These are phyloP conservation scores for Euphorbia tirucalli DNA, from an alignment of 345 rosid genomes.

Conservation along the genomic window DNA sequence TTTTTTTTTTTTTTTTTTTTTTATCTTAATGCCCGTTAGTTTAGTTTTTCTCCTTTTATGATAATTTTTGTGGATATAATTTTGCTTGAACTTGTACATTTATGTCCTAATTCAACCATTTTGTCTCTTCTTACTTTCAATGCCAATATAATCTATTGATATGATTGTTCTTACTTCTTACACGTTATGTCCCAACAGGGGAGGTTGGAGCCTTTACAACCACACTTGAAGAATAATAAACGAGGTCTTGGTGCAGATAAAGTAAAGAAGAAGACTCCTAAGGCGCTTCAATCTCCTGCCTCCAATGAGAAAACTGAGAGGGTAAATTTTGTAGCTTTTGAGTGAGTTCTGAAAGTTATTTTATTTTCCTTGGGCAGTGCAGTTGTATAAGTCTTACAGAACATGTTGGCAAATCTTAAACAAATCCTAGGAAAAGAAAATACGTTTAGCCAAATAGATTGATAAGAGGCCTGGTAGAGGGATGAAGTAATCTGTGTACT, in stretches of 20 bases:
- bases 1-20: too few relatives aligned
- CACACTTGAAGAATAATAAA: constrained; percentile 60
- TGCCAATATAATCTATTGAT: neutral
- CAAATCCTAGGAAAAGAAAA: neutral
- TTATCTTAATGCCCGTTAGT: neutral
- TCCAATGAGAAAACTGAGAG: constrained; percentile 30
- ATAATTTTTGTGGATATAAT: too few relatives aligned
- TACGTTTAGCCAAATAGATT: neutral
- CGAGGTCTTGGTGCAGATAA: constrained; percentile 71
- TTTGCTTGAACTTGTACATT: neutral
- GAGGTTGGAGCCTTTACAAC: constrained; percentile 63
- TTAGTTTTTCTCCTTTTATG: neutral
- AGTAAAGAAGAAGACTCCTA: constrained; percentile 46
- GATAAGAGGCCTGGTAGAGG: too few relatives aligned
- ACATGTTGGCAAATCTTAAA: neutral
- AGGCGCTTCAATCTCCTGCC: constrained; percentile 15
- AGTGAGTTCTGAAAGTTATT: neutral
- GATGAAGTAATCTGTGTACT: too few relatives aligned
- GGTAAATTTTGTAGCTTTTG: constrained; percentile 25
- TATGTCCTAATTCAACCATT: neutral
- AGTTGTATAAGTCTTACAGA: neutral
- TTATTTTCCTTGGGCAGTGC: neutral
- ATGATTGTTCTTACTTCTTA: neutral
- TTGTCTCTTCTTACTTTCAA: neutral
- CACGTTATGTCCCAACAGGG: constrained; percentile 45